Evolutionary conservation across 495 filamentous ascomycete genomes (phyloP).

Genomic region (Penicillium crystallinum): DNA sequence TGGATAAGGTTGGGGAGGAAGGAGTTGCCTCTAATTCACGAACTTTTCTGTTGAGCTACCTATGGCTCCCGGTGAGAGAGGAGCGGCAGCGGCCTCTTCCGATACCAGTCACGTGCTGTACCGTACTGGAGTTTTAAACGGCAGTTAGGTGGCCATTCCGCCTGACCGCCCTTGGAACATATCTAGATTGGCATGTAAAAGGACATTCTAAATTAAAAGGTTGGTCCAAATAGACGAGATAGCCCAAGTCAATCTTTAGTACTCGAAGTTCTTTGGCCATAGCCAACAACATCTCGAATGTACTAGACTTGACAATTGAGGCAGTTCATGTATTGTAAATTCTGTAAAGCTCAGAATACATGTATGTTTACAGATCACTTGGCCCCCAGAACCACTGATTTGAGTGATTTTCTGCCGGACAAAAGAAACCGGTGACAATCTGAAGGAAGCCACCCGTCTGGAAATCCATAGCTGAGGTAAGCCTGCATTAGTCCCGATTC

Average conservation of each 20-base stretch:
- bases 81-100: slow-evolving; percentile 17
- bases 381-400: too few relatives aligned
- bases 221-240: too few relatives aligned
- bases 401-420: neutral
- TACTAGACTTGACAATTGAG: too few relatives aligned
- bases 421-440: neutral
- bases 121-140: neutral
- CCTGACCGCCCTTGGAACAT: neutral
- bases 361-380: too few relatives aligned
- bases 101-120: slow-evolving; percentile 19
- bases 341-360: too few relatives aligned
- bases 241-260: too few relatives aligned
- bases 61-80: slow-evolving; percentile 18
- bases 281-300: too few relatives aligned
- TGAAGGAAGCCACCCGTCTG: neutral
- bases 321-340: too few relatives aligned
- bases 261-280: too few relatives aligned
- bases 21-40: slow-evolving; percentile 24
- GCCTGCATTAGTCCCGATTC: slow-evolving; percentile 19
- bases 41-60: slow-evolving; percentile 47
- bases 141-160: neutral
- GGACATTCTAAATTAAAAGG: too few relatives aligned
- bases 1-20: slow-evolving; percentile 29
- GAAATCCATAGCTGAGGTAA: neutral
- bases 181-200: too few relatives aligned